Base-by-base conservation (phyloP, 1,284 basidiomycete genomes). In the Tausonia pullulans region DNA sequence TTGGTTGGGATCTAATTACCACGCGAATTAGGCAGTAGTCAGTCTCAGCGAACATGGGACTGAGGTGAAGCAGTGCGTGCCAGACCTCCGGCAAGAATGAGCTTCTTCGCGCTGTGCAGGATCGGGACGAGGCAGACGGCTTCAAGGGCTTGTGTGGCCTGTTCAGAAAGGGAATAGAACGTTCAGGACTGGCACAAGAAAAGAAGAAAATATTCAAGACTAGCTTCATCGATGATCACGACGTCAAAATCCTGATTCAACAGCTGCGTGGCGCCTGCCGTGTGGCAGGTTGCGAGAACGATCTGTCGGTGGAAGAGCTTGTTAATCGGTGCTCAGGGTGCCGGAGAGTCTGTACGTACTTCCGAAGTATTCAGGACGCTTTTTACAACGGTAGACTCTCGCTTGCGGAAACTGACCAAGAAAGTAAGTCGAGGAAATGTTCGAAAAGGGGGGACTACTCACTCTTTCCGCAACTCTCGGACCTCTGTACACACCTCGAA, bases 51-150 rank as follows among this genome's bases (percentile, higher is more conserved):
- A 27, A 27, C 27, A 27, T 27, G 27, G 27, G 27, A 27, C 27
- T 27, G 27, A 27, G 27, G 27, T 27, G 27, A 27, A 27, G 27
- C 27, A 2, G 27, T 27, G 27, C 27, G 27, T 27, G 27, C 7
- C 53, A 13, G 2, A 55, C 53, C 88, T 0, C 92, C 88, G 1
- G 91, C 92, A 5, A 97, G 78, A 10, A 97, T 88, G 58, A 96
- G 79, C 72, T 91, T 94, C 74, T 85, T 86, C 2, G 83, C 86
- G 16, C 76, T 72, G 75, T 92, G 93, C 73, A 95, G 82, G 60
- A 97, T 88, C 0, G 95, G 93, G 45, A 97, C 85, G 93, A 95
- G 97, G 75, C 94, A 97, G 3, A 88, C 89, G 7, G 92, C 88
- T 77, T 98, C 94, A n/a, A 96, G 74, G 3, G 92, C 94, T 75